phyloP scores from a whole-genome alignment of 2,329 filamentous ascomycete genomes.

The Coniochaeta sp. region DNA sequence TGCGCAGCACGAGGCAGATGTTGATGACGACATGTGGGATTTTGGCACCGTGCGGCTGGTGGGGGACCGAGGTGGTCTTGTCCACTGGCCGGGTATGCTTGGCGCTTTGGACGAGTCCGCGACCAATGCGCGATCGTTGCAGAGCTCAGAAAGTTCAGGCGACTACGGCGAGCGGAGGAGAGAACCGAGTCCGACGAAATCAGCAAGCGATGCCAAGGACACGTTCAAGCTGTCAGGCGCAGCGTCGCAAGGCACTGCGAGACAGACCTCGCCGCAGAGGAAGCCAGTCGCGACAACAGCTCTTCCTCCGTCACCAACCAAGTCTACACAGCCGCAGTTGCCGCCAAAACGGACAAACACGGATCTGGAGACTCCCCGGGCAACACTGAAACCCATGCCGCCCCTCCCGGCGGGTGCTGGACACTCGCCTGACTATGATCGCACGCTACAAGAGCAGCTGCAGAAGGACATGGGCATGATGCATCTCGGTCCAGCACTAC shows the following conservation, averaged over 20 bases:
- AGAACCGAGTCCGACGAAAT: constrained; percentile 44
- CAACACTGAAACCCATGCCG: constrained; percentile 37
- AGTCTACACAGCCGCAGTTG: constrained; percentile 52
- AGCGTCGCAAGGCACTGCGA: constrained; percentile 20
- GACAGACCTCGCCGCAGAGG: constrained; percentile 53
- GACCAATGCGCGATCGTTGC: constrained; percentile 63
- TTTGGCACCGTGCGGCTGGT: constrained; percentile 90
- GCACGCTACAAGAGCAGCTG: constrained; percentile 53
- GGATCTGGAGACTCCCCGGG: constrained; percentile 36
- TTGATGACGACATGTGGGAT: constrained; percentile 90
- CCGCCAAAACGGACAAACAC: constrained; percentile 35
- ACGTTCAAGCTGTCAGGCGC: constrained; percentile 43
- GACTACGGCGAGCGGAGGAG: constrained; percentile 46
- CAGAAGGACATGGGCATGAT: constrained; percentile 53
- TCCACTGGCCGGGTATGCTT: constrained; percentile 51
- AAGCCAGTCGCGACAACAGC: constrained; percentile 36
- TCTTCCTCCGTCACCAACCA: constrained; percentile 43
- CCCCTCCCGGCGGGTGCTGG: constrained; percentile 28
- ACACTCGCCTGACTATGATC: constrained; percentile 53
- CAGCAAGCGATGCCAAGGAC: constrained; percentile 35
- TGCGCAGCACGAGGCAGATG: constrained; percentile 30
- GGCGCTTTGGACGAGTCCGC: constrained; percentile 73
- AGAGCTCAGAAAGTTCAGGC: constrained; percentile 37
- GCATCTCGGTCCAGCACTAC: constrained; percentile 35
- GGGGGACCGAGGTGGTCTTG: constrained; percentile 52